A percentile compares a stretch with the other conserved stretches of the same genome.
Conservation (phyloP, 306 rosid genomes). For the Carpinus fangiana region DNA sequence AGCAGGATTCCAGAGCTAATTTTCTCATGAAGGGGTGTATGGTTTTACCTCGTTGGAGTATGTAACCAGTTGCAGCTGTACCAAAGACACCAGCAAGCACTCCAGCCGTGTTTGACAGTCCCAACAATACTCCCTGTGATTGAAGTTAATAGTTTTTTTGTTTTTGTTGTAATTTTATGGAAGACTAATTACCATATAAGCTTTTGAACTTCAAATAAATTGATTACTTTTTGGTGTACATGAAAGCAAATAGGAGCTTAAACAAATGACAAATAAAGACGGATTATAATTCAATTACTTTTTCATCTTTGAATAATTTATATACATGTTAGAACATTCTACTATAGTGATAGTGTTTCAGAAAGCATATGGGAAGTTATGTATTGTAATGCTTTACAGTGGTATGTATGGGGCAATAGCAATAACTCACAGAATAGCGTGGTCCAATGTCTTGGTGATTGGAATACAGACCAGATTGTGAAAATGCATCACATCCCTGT, state of each 20-base stretch:
- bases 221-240: neutral
- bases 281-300: neutral
- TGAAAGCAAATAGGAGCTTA: neutral
- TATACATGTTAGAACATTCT: neutral
- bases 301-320: neutral
- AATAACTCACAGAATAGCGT: slow-evolving; percentile 85
- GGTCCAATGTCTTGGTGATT: slow-evolving; percentile 98
- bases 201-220: neutral
- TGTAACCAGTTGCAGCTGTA: slow-evolving; percentile 93
- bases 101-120: slow-evolving; percentile 93
- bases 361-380: neutral
- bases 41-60: slow-evolving; percentile 77
- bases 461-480: slow-evolving; percentile 92
- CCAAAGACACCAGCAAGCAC: slow-evolving; percentile 96
- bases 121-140: slow-evolving; percentile 85
- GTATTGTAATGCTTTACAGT: neutral
- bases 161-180: neutral
- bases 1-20: neutral
- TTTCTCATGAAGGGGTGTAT: neutral
- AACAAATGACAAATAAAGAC: neutral
- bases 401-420: slow-evolving; percentile 4
- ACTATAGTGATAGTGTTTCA: neutral
- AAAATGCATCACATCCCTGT: slow-evolving; percentile 95
- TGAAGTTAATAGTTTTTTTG: neutral
- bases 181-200: neutral